Base-by-base conservation (phyloP, 2,329 filamentous ascomycete genomes). In the Paraphoma sp. region DNA sequence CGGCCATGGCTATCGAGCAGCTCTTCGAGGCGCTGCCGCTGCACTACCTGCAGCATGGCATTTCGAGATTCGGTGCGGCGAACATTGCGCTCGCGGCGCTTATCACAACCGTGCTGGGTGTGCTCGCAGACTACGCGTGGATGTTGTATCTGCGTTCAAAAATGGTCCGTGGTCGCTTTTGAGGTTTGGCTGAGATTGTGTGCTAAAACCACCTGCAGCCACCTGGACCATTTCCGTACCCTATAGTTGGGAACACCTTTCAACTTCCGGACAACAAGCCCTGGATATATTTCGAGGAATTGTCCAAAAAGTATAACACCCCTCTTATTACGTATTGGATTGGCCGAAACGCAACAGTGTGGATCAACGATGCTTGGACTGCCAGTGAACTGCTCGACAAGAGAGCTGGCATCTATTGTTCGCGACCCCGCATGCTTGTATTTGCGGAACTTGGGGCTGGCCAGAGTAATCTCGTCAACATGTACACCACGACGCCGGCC, bases 301-400 rank as follows among this genome's bases (percentile, higher is more conserved):
- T 86, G 0, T 82, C 84, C 3, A 81, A 83, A 60, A 65, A 74
- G 45, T 82, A 84, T 64, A 70, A 81, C 5, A 75, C 80, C 0
- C 80, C 82, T 0, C 64, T 86, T 6, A 81, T 86, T 46, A 86
- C 84, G 0, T 81, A 84, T 62, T 86, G 84, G 84, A 83, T 85
- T 30, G 73, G 72, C 43, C 63, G 73, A 59, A 74, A 74, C 36
- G 70, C 73, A 12, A 76, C 72, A 8, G 71, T 73, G 46, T 81
- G 59, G 79, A 73, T 81, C 48, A 80, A 79, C 54, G 72, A 81
- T 77, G 79, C 45, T 60, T 85, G 51, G 64, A 78, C 79, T 0
- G 79, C 85, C 12, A 83, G 81, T 41, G 83, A 86, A 12, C 69
- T 86, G 3, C 64, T 86, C 2, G 84, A 86, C 54, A 82, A 83